Evolutionary conservation across 1,284 basidiomycete genomes (phyloP), one percentile per base, ranked within the genome.

Genomic region (Cryptococcus hybrid): DNA sequence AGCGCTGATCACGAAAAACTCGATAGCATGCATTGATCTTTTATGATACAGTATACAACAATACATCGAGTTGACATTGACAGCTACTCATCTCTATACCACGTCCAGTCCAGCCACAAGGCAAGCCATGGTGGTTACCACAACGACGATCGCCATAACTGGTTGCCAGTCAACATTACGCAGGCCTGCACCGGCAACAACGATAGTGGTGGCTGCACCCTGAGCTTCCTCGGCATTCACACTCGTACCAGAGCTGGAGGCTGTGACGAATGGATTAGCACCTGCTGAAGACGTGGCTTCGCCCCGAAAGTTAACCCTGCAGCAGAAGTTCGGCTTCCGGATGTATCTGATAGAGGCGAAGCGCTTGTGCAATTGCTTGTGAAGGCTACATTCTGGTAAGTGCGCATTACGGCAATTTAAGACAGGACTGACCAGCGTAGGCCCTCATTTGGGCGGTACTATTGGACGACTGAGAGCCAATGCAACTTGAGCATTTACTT

Each of bases 401-500:
- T 9, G 3, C 43, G 6, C 43, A 8, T 12, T 44, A n/a, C 8
- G 43, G 43, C 40, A 3, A 5, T n/a, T 42, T 3, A 30, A 8
- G 24, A n/a, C 8, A 46, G 2, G 24, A 53, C 61, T 50, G 13
- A 63, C 59, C 42, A 7, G 48, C 44, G 43, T 63, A 63, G 5
- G 48, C 52, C 4, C 11, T 44, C 55, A 60, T 57, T 34, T 63
- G 55, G 3, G 18, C 48, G 7, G 36, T 48, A 42, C 46, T 48
- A 30, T 49, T 44, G 13, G 51, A 56, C n/a, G 50, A 47, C 2
- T 11, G 37, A 13, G 58, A 43, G 13, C 62, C 54, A 3, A 66
- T 49, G 49, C 67, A 68, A 13, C 50, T 51, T 5, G 61, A 62
- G 47, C 67, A 68, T 4, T 35, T 35, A 12, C 50, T 47, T 1